Percentiles rank a stretch among this genome's conserved stretches.
Evolutionary conservation across 768 basidiomycete genomes (phyloP).

Genomic region (Mycena pura): DNA sequence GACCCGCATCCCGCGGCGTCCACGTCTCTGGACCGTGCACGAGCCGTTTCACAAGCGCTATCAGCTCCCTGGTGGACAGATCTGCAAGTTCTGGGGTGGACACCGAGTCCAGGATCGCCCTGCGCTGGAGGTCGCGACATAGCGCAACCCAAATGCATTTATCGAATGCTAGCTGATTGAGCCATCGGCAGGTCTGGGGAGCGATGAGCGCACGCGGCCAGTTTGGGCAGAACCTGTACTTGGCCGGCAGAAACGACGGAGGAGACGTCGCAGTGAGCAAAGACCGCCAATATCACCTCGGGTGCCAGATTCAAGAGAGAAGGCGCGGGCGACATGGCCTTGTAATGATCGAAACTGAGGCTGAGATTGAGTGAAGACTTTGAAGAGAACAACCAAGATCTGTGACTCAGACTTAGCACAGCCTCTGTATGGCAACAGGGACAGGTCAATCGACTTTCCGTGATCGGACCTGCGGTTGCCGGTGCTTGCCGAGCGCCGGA

Average conservation of each 20-base stretch:
- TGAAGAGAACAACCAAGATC: too few species aligned
- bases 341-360: too few species aligned
- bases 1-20: neutral
- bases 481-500: too few species aligned
- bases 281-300: neutral
- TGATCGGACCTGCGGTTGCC: too few species aligned
- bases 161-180: neutral
- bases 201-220: neutral
- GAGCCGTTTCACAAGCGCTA: neutral
- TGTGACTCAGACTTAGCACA: too few species aligned
- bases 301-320: neutral
- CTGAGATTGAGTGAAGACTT: too few species aligned
- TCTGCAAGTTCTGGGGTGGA: neutral
- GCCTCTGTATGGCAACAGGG: too few species aligned
- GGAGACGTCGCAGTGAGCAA: neutral
- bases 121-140: neutral
- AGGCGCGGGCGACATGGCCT: too few species aligned
- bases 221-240: neutral
- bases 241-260: neutral
- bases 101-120: neutral
- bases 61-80: neutral
- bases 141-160: neutral
- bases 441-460: too few species aligned
- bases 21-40: neutral
- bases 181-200: constrained; percentile 1